Percentiles rank a stretch among this genome's conserved stretches.
These are phyloP conservation scores for Pleurotus citrinopileatus DNA, from an alignment of 768 basidiomycete genomes.

Conservation along the genomic window DNA sequence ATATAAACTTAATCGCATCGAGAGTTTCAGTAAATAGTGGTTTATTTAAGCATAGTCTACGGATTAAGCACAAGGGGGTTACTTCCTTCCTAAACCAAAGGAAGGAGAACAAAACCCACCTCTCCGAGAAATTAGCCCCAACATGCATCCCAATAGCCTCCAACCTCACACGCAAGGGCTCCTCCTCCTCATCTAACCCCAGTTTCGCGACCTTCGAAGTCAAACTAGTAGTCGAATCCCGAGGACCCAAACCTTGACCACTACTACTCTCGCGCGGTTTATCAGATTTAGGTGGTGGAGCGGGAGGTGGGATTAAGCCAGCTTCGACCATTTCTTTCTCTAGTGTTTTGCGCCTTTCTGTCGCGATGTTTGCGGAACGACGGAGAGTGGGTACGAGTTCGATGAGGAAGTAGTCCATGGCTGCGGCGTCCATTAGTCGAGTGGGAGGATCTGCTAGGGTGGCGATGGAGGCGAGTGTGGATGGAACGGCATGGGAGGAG, in stretches of 20 bases:
- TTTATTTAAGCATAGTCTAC: constrained; percentile 74
- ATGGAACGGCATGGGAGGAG: constrained; percentile 20
- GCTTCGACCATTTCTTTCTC: constrained; percentile 81
- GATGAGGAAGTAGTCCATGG: constrained; percentile 85
- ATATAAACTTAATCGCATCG: constrained; percentile 92
- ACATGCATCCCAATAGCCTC: constrained; percentile 86
- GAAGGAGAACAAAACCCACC: constrained; percentile 44
- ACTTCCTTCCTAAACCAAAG: neutral
- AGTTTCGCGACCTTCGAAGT: constrained; percentile 27
- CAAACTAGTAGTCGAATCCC: constrained; percentile 39
- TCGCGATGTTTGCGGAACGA: constrained; percentile 71
- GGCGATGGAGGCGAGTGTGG: constrained; percentile 28
- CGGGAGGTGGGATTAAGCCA: constrained; percentile 60
- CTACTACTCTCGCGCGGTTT: constrained; percentile 35
- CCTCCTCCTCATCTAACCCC: constrained; percentile 61
- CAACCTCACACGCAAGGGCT: constrained; percentile 62
- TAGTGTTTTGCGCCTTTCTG: constrained; percentile 59
- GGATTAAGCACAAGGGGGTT: neutral
- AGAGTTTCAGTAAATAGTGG: constrained; percentile 78
- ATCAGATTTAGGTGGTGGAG: constrained; percentile 30
- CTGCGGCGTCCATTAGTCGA: constrained; percentile 60
- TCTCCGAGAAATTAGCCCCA: constrained; percentile 82
- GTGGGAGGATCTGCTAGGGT: constrained; percentile 62
- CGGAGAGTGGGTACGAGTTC: constrained; percentile 75
- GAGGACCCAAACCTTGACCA: constrained; percentile 29